A percentile compares a stretch with the other conserved stretches of the same genome.
phyloP scores from a whole-genome alignment of 2,329 filamentous ascomycete species.

The Cladosporium austrohemisphaericum region DNA sequence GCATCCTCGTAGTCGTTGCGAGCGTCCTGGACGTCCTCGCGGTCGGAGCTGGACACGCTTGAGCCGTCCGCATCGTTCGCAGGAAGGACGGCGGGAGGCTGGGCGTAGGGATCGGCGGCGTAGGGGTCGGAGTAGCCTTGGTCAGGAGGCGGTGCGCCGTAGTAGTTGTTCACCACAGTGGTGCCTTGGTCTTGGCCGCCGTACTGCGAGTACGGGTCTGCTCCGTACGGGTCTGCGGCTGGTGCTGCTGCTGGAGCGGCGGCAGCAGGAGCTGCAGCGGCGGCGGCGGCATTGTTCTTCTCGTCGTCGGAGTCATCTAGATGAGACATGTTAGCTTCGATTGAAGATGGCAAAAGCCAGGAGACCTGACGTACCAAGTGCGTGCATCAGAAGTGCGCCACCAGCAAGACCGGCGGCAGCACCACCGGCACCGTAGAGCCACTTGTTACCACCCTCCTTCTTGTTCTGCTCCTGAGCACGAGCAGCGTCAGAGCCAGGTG shows the following conservation, averaged over 20 bases:
- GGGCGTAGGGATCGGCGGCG: slow-evolving; percentile 15
- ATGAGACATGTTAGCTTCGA: slow-evolving; percentile 20
- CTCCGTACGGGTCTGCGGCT: not conserved
- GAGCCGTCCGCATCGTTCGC: slow-evolving; percentile 17
- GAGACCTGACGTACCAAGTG: slow-evolving; percentile 48
- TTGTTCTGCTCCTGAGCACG: slow-evolving; percentile 4
- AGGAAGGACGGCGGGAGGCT: slow-evolving; percentile 13
- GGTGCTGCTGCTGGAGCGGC: slow-evolving; percentile 4
- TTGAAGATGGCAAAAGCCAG: not conserved
- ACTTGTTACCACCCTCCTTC: slow-evolving; percentile 14
- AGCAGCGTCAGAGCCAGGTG: slow-evolving; percentile 14
- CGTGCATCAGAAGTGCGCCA: slow-evolving; percentile 56
- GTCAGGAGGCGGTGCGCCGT: not conserved
- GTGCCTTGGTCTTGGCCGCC: not conserved
- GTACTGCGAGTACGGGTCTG: not conserved
- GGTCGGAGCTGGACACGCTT: slow-evolving; percentile 26
- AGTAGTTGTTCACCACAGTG: too few relatives aligned
- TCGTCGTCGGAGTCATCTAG: slow-evolving; percentile 36
- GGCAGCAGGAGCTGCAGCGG: slow-evolving; percentile 17
- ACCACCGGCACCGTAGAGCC: slow-evolving; percentile 55
- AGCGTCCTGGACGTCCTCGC: slow-evolving; percentile 40
- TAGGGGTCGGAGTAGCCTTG: not conserved
- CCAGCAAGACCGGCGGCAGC: slow-evolving; percentile 55
- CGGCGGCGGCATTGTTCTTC: slow-evolving; percentile 23
- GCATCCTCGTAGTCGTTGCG: slow-evolving; percentile 45